A percentile compares a stretch with the other conserved stretches of the same genome.
These are phyloP conservation scores for Fusarium sp. DNA, from an alignment of 2,329 filamentous ascomycete genomes.

Conservation along the genomic window DNA sequence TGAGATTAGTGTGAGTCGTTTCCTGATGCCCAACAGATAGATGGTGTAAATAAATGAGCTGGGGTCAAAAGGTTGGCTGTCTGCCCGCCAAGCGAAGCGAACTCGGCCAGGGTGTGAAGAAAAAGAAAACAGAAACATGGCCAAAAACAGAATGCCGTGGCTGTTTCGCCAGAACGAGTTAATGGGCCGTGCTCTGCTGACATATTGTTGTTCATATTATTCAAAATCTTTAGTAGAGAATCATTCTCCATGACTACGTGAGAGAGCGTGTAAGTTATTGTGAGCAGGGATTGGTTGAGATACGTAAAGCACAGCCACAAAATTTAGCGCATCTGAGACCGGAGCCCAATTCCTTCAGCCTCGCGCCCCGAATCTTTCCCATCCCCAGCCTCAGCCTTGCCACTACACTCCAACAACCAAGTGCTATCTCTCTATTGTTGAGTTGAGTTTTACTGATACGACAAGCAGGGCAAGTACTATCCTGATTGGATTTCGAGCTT, in stretches of 20 bases:
- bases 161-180: neutral
- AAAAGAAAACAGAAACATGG: slow-evolving; percentile 10
- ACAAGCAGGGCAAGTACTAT: neutral
- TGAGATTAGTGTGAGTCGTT: slow-evolving; percentile 8
- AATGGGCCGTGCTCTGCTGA: neutral
- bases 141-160: neutral
- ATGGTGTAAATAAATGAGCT: slow-evolving; percentile 38
- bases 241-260: neutral
- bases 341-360: slow-evolving; percentile 26
- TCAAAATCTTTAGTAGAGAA: too few species aligned
- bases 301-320: slow-evolving; percentile 17
- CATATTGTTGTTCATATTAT: neutral
- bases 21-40: slow-evolving; percentile 12
- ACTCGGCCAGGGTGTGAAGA: slow-evolving; percentile 7
- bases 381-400: slow-evolving; percentile 41
- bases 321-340: too few species aligned
- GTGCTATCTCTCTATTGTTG: slow-evolving; percentile 7
- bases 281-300: slow-evolving; percentile 9
- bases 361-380: slow-evolving; percentile 33
- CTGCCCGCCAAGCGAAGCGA: slow-evolving; percentile 10
- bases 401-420: slow-evolving; percentile 28
- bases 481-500: fast-evolving
- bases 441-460: slow-evolving; percentile 6
- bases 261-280: slow-evolving; percentile 6
- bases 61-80: slow-evolving; percentile 11